phyloP scores from a whole-genome alignment of 306 rosid genomes.

The peach (Prunus persica) region Prunus_persica_NCBIv2 NC_034010.1:27030501-27031000 shows the following conservation, averaged over 20 bases:
- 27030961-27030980: not conserved
- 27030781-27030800: not conserved
- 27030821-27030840: not conserved
- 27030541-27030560: constrained; percentile 25
- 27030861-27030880: too few species aligned
- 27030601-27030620: constrained; percentile 53
- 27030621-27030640: constrained; percentile 44
- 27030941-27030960: not conserved
- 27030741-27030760: constrained; percentile 88
- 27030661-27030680: constrained; percentile 50
- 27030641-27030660: constrained; percentile 60
- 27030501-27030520: constrained; percentile 18
- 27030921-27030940: not conserved
- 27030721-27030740: constrained; percentile 88
- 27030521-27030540: not conserved
- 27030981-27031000: too few species aligned
- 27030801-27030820: not conserved
- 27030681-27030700: constrained; percentile 56
- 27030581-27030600: constrained; percentile 30
- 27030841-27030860: not conserved
- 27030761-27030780: not conserved
- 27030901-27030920: not conserved
- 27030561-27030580: constrained; percentile 10
- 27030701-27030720: constrained; percentile 94
- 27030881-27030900: not conserved